phyloP scores from a whole-genome alignment of 2,329 filamentous ascomycete genomes.

The Hypocreales sp. region DNA sequence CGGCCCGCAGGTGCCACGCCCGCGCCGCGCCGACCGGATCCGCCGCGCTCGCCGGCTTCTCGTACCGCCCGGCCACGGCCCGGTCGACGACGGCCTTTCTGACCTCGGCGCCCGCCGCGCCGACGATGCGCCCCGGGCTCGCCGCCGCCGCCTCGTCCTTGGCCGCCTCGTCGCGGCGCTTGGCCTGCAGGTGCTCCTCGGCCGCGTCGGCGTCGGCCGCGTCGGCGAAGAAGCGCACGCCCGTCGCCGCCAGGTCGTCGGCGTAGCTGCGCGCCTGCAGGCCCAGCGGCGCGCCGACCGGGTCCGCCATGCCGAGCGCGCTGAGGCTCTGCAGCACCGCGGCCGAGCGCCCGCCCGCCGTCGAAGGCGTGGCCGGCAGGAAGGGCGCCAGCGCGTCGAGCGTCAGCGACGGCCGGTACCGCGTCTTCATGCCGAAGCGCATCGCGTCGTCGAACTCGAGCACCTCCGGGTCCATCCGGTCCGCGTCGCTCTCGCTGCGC shows the following conservation, averaged over 20 bases:
- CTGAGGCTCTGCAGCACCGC: constrained; percentile 20
- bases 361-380: constrained; percentile 14
- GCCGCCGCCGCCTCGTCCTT: background rate
- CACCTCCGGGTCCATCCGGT: constrained; percentile 15
- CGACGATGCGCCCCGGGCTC: constrained; percentile 12
- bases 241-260: constrained; percentile 12
- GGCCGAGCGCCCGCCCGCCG: constrained; percentile 12
- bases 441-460: constrained; percentile 18
- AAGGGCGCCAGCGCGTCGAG: constrained; percentile 14
- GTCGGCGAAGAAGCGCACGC: constrained; percentile 17
- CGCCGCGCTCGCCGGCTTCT: constrained; percentile 16
- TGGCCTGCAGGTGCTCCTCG: constrained; percentile 14
- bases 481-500: constrained; percentile 9
- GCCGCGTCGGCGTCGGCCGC: constrained; percentile 12
- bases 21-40: constrained; percentile 18
- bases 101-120: constrained; percentile 17
- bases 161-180: constrained; percentile 7
- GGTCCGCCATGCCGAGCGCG: constrained; percentile 18
- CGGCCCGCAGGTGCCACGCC: constrained; percentile 20
- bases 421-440: constrained; percentile 16
- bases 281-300: constrained; percentile 13
- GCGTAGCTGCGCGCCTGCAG: constrained; percentile 16
- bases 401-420: constrained; percentile 18
- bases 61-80: constrained; percentile 20
- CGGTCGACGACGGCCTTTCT: constrained; percentile 15